Evolutionary conservation across 2,329 filamentous ascomycete species (phyloP), one percentile per base, ranked within the genome.

Genomic region (Epichloe bromicola): DNA sequence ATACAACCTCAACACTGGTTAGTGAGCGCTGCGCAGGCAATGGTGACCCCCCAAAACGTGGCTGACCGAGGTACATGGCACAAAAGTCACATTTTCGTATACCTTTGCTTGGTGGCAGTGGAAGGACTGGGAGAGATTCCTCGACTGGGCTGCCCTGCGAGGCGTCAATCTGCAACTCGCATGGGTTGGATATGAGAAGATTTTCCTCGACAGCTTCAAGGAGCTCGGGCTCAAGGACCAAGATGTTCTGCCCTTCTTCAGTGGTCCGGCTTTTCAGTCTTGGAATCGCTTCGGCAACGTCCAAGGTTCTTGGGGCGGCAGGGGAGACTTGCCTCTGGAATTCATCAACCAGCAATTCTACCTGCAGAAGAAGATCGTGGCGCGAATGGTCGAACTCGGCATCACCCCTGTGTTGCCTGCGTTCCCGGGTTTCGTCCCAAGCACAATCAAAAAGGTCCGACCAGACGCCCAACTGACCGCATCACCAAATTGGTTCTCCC

Each of bases 251-350:
- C 59, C 65, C 1, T 77, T 74, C 58, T 63, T 77, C 49, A 73
- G 68, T 46, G 73, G 74, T 0, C 74, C 74, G 1, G 72, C 73
- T 0, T 76, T 76, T 51, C 71, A 74, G 52, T 64, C 73, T 11
- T 78, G 74, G 74, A 76, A 76, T 54, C 69, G 72, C n/a, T 72
- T 78, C 51, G 74, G 73, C 10, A 78, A 77, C 55, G 75, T 74
- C 17, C 72, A 75, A 55, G 69, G 70, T 7, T 73, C 70, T 1
- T 76, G 73, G 74, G 67, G 66, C 36, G 70, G 67, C 34, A 42
- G 48, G 33, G 56, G 55, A 5, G 60, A 67, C 2, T 55, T 76
- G 12, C 70, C 74, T 4, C 54, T 63, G 26, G 56, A 62, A 30
- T 78, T 73, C 71, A 70, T 75, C 51, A 65, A 75, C 20, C 53